These are phyloP conservation scores for Pythium insidiosum DNA, from an alignment of 352 stramenopile genomes.

Conservation along the genomic window DNA sequence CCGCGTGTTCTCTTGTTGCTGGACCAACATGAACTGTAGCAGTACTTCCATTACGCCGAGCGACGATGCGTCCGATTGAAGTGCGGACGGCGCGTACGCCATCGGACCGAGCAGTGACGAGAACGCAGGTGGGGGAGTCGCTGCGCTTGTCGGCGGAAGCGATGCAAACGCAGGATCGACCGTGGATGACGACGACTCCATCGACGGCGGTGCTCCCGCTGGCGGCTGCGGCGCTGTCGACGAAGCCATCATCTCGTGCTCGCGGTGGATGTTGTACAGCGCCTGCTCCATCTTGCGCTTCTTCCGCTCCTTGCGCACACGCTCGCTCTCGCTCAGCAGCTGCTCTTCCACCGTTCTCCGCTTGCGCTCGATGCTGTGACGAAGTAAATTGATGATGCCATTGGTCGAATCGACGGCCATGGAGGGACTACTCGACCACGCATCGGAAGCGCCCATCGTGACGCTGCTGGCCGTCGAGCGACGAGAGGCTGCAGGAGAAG, in stretches of 20 bases:
- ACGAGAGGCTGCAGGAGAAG: too few species aligned
- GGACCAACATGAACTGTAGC: slow-evolving; percentile 40
- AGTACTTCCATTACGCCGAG: slow-evolving; percentile 40
- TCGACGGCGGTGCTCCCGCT: too few species aligned
- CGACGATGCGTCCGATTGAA: background rate
- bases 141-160: too few species aligned
- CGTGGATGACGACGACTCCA: too few species aligned
- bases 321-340: slow-evolving; percentile 40
- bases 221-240: too few species aligned
- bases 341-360: slow-evolving; percentile 34
- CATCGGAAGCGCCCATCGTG: background rate
- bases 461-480: background rate
- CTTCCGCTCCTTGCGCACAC: slow-evolving; percentile 47
- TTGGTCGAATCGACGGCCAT: slow-evolving; percentile 14
- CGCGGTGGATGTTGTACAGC: slow-evolving; percentile 38
- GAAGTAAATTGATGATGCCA: slow-evolving; percentile 38
- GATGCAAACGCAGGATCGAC: too few species aligned
- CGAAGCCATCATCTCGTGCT: slow-evolving; percentile 17
- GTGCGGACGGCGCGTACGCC: too few species aligned
- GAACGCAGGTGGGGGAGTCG: too few species aligned
- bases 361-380: slow-evolving; percentile 48
- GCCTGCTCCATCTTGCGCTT: slow-evolving; percentile 55
- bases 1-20: slow-evolving; percentile 33
- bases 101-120: too few species aligned
- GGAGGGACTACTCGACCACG: background rate